Evolutionary conservation across 768 basidiomycete species (phyloP).

Genomic region (Myochromella boudieri): DNA sequence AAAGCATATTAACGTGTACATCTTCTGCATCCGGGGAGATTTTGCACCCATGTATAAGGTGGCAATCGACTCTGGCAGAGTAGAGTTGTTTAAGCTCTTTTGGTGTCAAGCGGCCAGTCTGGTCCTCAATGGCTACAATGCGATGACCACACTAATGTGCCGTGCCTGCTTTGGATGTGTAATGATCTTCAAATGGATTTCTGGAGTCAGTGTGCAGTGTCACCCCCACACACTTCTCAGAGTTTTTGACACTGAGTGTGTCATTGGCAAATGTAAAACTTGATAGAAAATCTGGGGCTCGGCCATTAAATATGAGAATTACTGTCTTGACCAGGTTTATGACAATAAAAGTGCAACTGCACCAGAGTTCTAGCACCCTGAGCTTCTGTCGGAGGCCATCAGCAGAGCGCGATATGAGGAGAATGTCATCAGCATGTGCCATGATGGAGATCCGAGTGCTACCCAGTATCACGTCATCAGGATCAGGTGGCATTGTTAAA

Average conservation of each 20-base stretch:
- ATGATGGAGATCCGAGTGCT: slow-evolving; percentile 15
- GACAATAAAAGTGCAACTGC: slow-evolving; percentile 22
- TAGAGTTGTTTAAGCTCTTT: slow-evolving; percentile 17
- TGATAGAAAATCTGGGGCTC: no score
- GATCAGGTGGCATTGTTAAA: not conserved
- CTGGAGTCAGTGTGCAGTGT: slow-evolving; percentile 9
- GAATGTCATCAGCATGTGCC: slow-evolving; percentile 28
- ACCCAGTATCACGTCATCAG: not conserved
- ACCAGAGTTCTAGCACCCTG: slow-evolving; percentile 19
- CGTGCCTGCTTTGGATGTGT: slow-evolving; percentile 13
- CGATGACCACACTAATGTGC: slow-evolving; percentile 17
- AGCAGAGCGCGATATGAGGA: slow-evolving; percentile 16
- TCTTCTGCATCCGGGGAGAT: slow-evolving; percentile 15
- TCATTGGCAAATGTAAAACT: no score
- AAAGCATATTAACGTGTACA: slow-evolving; percentile 5
- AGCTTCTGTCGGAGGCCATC: slow-evolving; percentile 19
- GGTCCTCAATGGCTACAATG: slow-evolving; percentile 15
- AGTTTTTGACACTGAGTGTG: no score
- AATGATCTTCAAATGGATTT: slow-evolving; percentile 15
- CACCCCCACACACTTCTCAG: slow-evolving; percentile 18
- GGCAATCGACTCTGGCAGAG: slow-evolving; percentile 22
- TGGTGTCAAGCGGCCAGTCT: slow-evolving; percentile 17
- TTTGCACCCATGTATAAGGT: slow-evolving; percentile 22
- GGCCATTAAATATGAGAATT: slow-evolving; percentile 3
- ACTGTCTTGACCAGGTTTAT: slow-evolving; percentile 17